A percentile compares a stretch with the other conserved stretches of the same genome.
Conservation (phyloP, 176 grass and related monocot species). For the Elymus sibiricus region DNA sequence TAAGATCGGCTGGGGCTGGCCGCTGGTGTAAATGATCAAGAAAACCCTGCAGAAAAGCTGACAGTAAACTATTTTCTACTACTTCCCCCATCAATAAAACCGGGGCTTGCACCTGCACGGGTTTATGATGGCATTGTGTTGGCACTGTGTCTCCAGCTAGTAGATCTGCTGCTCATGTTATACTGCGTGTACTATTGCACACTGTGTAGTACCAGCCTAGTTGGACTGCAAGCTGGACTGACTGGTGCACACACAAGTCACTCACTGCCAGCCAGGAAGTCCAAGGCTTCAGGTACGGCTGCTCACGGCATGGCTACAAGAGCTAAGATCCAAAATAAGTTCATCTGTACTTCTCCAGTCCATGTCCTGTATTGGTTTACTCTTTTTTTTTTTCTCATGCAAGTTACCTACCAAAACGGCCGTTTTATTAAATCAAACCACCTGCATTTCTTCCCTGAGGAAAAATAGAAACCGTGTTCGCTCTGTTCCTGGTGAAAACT, state of each 20-base stretch:
- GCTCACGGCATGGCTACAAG: not conserved
- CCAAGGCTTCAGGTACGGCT: conserved; percentile 9
- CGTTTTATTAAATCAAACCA: conserved; percentile 21
- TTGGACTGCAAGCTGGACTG: not conserved
- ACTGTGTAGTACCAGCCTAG: conserved; percentile 1
- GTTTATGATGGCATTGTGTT: conserved; percentile 34
- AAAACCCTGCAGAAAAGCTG: conserved; percentile 30
- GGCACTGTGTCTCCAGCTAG: not conserved
- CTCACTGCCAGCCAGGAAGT: not conserved
- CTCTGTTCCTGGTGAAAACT: not conserved
- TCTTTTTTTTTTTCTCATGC: not conserved
- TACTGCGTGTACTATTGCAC: conserved; percentile 20
- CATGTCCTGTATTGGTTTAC: not conserved
- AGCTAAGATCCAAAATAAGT: conserved; percentile 25
- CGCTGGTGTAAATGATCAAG: not conserved
- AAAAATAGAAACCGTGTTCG: not conserved
- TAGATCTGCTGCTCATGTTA: conserved; percentile 23
- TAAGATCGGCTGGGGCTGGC: not conserved
- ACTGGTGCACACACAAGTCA: conserved; percentile 4
- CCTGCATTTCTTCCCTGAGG: not conserved
- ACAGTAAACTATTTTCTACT: conserved; percentile 11
- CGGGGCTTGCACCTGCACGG: conserved; percentile 23
- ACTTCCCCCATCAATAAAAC: not conserved
- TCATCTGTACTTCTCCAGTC: conserved; percentile 1
- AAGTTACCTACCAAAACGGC: conserved; percentile 19